Conservation (phyloP, 768 basidiomycete species). For the Naganishia onofrii region DNA sequence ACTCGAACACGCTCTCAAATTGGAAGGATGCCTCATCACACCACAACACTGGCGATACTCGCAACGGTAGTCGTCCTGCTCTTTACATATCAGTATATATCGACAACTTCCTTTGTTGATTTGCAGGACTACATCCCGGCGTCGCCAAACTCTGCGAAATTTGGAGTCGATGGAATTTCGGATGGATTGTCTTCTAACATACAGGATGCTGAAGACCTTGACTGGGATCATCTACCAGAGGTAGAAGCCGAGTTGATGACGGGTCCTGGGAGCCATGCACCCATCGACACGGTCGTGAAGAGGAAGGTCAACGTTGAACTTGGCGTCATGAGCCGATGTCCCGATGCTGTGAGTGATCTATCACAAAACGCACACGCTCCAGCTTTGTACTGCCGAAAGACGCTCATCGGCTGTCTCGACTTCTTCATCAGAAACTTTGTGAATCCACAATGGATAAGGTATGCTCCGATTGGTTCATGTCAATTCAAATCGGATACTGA, state of each 20-base stretch:
- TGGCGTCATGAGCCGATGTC: conserved; percentile 70
- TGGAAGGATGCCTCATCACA: conserved; percentile 14
- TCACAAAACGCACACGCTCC: background rate
- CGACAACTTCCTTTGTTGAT: background rate
- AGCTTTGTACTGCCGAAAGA: conserved; percentile 2
- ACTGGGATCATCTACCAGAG: conserved; percentile 13
- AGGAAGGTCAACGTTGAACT: conserved; percentile 57
- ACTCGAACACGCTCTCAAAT: background rate
- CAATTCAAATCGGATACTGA: background rate
- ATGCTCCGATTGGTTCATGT: background rate
- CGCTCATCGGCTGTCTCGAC: background rate
- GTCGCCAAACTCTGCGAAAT: conserved; percentile 20
- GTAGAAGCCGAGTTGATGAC: background rate
- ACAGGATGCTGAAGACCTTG: conserved; percentile 8
- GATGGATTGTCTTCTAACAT: conserved; percentile 5
- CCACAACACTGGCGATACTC: conserved; percentile 11
- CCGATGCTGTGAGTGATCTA: conserved; percentile 62
- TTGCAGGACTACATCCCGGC: conserved; percentile 4
- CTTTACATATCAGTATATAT: conserved; percentile 4
- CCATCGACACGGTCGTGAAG: background rate
- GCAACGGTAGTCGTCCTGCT: conserved; percentile 11
- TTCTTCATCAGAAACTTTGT: conserved; percentile 58
- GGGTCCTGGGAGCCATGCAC: background rate
- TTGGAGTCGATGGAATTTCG: background rate
- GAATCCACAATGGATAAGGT: conserved; percentile 75